Evolutionary conservation across 192 early-diverging fungal genomes (phyloP), one percentile per base, ranked within the genome.

Genomic region (Oehlia diaphana): DNA sequence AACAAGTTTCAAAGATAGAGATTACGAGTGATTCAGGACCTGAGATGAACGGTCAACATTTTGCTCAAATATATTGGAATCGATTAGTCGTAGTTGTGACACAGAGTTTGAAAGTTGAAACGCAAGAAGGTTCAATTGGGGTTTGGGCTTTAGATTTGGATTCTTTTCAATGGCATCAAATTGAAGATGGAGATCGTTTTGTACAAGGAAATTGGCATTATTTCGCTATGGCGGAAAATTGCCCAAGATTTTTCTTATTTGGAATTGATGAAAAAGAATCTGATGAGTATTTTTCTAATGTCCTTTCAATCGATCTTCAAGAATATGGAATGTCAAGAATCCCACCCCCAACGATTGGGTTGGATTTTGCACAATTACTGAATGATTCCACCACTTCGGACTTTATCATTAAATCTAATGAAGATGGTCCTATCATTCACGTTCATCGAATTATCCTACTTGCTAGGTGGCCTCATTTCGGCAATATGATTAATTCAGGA

Each of bases 381-480:
- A 79, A 86, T 62, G 83, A 89, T 73, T 65, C 76, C 19, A 81
- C 81, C 9, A 44, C 75, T 9, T 63, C 89, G 1, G 89, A 91
- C 82, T 91, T 89, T 67, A 65, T 44, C 7, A 88, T 91, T 37
- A 68, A 74, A 6, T 87, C 90, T 4, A 64, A 65, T 13, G 83
- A 82, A 44, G 74, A 82, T 61, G 78, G 83, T 63, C 83, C 83
- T 9, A 82, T 86, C 4, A 87, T 93, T 53, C 76, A 80, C 47
- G 89, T 87, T 23, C 92, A 93, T 75, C 82, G 82, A 33, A 78
- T 91, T n/a, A 84, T 93, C 10, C 77, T 93, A 4, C 65, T 88
- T 50, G 87, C 92, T 5, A 83, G 92, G 71, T 93, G 92, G 92
- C 88, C 90, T 0, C 88, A 91, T 72, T 93, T 92, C 81, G 75